Evolutionary conservation across 441 rosid species (phyloP), one percentile per base, ranked within the genome.

Genomic region (Gossypium gossypioides): DNA sequence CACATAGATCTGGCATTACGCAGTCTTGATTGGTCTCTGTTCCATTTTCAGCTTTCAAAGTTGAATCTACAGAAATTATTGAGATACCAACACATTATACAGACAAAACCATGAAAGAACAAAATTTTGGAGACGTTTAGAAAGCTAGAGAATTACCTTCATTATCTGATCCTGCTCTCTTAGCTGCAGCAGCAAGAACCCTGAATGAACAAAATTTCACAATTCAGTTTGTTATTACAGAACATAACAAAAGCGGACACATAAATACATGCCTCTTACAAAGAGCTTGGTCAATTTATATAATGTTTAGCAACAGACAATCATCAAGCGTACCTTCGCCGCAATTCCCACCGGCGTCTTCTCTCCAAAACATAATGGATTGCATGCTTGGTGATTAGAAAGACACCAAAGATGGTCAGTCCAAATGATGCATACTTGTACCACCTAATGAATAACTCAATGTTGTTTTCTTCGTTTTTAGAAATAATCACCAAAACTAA

Each of bases 131-230:
- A 32, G 18, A 4, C 16, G 1, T 15, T 10, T 44, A 65, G 42
- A 51, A 61, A 71, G 16, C 40, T 6, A 73, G 65, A 50, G 73
- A 50, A 65, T 79, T 76, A 82, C 96, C 96, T 83, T 89, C 91
- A 75, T 59, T 75, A 59, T 84, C 89, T 75, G 84, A 79, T 76
- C 81, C 90, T 66, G 84, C 78, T 80, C 83, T 88, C 84, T 83
- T 85, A 32, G 93, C 93, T 77, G 89, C 96, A 59, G 96, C 96
- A 74, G 89, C 93, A 81, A 89, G 91, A 75, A 92, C 96, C 87
- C 99, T 90, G 81, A 79, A 82, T 55, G 25, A 68, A 71, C 46
- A 78, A 58, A 25, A 12, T 40, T 27, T 51, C 15, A 70, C 59
- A 73, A n/a, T 61, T 78, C 54, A 59, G 66, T 75, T 76, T n/a